Evolutionary conservation across 2,329 filamentous ascomycete genomes (phyloP).

Genomic region (Aspergillus floridensis): DNA sequence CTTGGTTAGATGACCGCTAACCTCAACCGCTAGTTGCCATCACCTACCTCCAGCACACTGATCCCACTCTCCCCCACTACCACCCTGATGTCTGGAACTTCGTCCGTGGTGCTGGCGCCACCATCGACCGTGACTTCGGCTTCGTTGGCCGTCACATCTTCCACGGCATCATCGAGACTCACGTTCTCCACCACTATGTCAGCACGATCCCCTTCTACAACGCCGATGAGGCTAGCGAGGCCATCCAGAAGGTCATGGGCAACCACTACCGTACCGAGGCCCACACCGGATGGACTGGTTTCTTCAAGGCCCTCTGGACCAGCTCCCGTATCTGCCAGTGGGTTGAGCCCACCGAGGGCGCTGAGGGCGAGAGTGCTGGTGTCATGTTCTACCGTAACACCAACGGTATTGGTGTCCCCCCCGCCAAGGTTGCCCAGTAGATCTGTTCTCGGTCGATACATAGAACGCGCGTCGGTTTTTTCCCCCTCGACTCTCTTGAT

Average conservation of each 20-base stretch:
- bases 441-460: constrained; percentile 15
- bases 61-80: constrained; percentile 92
- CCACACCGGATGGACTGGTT: constrained; percentile 72
- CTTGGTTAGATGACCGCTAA: constrained; percentile 13
- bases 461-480: constrained; percentile 15
- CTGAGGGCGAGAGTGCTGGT: constrained; percentile 74
- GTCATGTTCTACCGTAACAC: constrained; percentile 94
- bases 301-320: constrained; percentile 78
- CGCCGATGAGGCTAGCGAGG: constrained; percentile 89
- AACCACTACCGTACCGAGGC: constrained; percentile 86
- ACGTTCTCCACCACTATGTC: constrained; percentile 97
- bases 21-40: constrained; percentile 69
- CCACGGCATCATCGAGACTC: constrained; percentile 96
- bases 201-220: constrained; percentile 96
- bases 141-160: constrained; percentile 88
- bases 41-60: constrained; percentile 96
- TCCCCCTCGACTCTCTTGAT: constrained; percentile 3
- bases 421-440: constrained; percentile 43
- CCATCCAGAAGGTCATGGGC: constrained; percentile 94
- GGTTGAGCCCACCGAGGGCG: constrained; percentile 87
- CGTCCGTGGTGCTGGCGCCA: constrained; percentile 87
- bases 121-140: constrained; percentile 95
- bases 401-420: constrained; percentile 74
- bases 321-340: constrained; percentile 88
- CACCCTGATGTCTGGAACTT: constrained; percentile 84